phyloP scores from a whole-genome alignment of 2,329 filamentous ascomycete genomes.

The Neonectria hederae region DNA sequence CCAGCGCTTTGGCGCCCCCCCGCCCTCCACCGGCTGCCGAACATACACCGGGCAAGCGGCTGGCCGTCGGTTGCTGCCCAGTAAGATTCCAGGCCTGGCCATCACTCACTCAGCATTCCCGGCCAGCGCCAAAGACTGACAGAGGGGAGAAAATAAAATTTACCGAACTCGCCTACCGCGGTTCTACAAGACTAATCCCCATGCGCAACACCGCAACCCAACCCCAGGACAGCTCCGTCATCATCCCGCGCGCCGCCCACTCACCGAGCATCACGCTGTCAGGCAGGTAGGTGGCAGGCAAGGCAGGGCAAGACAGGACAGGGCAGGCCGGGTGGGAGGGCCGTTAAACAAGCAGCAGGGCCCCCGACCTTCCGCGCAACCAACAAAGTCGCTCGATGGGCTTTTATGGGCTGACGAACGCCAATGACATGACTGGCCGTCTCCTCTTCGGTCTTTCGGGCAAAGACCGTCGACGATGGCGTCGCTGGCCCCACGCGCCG shows the following conservation, averaged over 20 bases:
- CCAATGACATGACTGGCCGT: constrained; percentile 38
- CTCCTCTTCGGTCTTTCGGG: constrained; percentile 26
- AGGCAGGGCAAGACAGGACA: background rate
- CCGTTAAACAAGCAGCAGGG: constrained; percentile 18
- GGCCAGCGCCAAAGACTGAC: background rate
- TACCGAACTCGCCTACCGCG: constrained; percentile 23
- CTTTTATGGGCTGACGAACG: constrained; percentile 35
- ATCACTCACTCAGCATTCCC: constrained; percentile 6
- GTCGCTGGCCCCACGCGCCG: constrained; percentile 30
- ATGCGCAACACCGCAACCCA: constrained; percentile 13
- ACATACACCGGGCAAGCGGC: constrained; percentile 3
- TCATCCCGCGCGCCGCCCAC: constrained; percentile 24
- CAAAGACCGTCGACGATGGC: constrained; percentile 34
- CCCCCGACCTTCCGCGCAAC: constrained; percentile 17
- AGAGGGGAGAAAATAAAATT: background rate
- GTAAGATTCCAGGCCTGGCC: constrained; percentile 14
- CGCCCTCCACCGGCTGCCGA: constrained; percentile 13
- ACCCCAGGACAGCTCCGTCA: constrained; percentile 20
- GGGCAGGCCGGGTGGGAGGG: constrained; percentile 7
- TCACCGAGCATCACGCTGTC: constrained; percentile 13
- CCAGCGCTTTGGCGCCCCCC: constrained; percentile 6
- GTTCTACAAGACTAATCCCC: constrained; percentile 11
- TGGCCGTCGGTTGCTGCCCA: constrained; percentile 8
- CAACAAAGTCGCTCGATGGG: constrained; percentile 15
- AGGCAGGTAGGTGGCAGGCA: background rate